phyloP scores from a whole-genome alignment of 768 basidiomycete species.

The Lactifluus echinatus region DNA sequence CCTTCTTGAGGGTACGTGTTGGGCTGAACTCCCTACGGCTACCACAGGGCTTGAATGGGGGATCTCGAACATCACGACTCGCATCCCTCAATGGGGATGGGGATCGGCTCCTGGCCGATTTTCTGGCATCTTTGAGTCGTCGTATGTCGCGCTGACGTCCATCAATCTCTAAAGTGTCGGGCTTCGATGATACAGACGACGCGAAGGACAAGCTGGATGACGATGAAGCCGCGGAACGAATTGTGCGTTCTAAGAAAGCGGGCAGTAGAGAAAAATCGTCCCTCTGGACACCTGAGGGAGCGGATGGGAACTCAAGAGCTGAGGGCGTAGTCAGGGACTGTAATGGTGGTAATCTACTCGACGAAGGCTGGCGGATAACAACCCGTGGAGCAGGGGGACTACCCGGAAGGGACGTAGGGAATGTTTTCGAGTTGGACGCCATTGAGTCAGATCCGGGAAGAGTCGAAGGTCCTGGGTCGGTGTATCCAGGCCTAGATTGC shows the following conservation, averaged over 20 bases:
- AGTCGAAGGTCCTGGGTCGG: conserved; percentile 7
- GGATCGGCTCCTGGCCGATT: conserved; percentile 5
- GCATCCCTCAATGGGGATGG: conserved; percentile 5
- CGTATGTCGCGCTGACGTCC: background rate
- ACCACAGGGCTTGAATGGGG: background rate
- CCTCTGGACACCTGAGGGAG: conserved; percentile 6
- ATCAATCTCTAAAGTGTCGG: conserved; percentile 1
- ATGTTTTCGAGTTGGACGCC: background rate
- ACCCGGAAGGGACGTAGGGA: background rate
- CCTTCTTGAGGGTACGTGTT: conserved; percentile 39
- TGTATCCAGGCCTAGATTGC: conserved; percentile 16
- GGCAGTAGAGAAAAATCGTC: conserved; percentile 7
- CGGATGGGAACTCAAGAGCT: conserved; percentile 7
- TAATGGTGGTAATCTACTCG: conserved; percentile 7
- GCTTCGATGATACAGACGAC: conserved; percentile 12
- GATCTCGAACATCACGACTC: background rate
- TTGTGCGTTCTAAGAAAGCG: conserved; percentile 4
- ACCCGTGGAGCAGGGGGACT: conserved; percentile 9
- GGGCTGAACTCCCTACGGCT: conserved; percentile 18
- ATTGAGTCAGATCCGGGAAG: background rate
- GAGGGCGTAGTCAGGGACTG: conserved; percentile 10
- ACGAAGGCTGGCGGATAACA: conserved; percentile 18
- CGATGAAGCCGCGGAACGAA: conserved; percentile 13
- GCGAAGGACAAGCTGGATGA: conserved; percentile 20
- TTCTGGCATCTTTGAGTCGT: conserved; percentile 13